These are phyloP conservation scores for Raphanus sativus DNA, from an alignment of 345 rosid genomes.

Conservation along the genomic window DNA sequence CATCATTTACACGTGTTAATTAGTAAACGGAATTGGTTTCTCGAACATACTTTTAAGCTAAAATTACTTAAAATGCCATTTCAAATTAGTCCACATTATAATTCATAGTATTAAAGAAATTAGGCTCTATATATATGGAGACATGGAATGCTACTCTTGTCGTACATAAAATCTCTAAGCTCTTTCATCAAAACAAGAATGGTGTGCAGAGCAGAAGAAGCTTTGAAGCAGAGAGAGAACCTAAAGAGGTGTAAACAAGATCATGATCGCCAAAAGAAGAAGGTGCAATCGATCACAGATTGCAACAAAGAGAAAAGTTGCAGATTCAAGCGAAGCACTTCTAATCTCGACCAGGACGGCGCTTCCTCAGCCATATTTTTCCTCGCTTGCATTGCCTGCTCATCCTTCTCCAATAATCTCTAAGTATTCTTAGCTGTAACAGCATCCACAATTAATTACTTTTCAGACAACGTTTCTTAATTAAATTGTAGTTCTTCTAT, in stretches of 20 bases:
- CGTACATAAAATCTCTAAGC: conserved; percentile 10
- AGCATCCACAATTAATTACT: neutral
- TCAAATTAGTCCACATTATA: neutral
- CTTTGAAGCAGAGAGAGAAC: conserved; percentile 45
- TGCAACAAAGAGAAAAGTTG: conserved; percentile 66
- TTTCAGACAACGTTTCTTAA: neutral
- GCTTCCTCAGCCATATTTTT: conserved; percentile 85
- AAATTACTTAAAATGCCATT: conserved; percentile 7
- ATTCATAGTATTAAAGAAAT: neutral
- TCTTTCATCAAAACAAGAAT: conserved; percentile 19
- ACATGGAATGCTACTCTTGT: conserved; percentile 9
- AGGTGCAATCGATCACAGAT: conserved; percentile 45
- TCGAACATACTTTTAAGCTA: neutral
- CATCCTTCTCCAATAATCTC: conserved; percentile 41
- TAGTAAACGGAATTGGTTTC: neutral
- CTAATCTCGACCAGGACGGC: conserved; percentile 74
- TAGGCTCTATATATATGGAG: conserved; percentile 22
- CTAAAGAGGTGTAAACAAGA: conserved; percentile 35
- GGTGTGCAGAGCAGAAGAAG: conserved; percentile 61
- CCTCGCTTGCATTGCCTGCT: conserved; percentile 86
- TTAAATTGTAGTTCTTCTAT: neutral
- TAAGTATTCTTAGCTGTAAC: conserved; percentile 11
- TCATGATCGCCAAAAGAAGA: conserved; percentile 36
- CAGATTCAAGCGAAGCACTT: conserved; percentile 83
- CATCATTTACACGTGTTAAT: conserved; percentile 1